phyloP scores from a whole-genome alignment of 78 protist species.

The Dictyostelium purpureum region DNA sequence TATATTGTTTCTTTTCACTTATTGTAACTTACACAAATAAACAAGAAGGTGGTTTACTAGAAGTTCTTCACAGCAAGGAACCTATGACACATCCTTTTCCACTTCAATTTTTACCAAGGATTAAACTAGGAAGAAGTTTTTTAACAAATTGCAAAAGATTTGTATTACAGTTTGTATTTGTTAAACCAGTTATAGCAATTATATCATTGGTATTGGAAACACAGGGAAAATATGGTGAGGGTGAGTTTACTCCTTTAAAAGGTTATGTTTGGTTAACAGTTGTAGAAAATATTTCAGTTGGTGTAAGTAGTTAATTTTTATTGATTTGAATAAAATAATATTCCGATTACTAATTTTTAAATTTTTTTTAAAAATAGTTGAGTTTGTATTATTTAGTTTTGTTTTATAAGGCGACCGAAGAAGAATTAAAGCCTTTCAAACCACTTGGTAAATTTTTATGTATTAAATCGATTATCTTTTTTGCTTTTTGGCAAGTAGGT shows the following conservation, averaged over 20 bases:
- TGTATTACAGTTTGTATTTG: conserved; percentile 78
- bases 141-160: conserved; percentile 47
- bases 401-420: conserved; percentile 59
- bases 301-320: conserved; percentile 20
- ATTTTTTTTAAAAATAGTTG: background rate
- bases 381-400: conserved; percentile 78
- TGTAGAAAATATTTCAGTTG: conserved; percentile 62
- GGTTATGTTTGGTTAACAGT: conserved; percentile 72
- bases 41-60: conserved; percentile 48
- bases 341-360: background rate
- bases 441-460: conserved; percentile 83
- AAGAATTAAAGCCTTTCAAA: conserved; percentile 65
- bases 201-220: conserved; percentile 37
- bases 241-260: conserved; percentile 18
- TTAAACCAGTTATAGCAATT: conserved; percentile 51
- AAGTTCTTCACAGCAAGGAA: conserved; percentile 51
- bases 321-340: background rate
- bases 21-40: conserved; percentile 66
- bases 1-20: conserved; percentile 71
- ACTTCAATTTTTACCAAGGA: conserved; percentile 31
- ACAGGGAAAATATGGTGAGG: conserved; percentile 49
- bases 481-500: conserved; percentile 37
- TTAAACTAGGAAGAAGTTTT: conserved; percentile 50
- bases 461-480: conserved; percentile 78
- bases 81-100: conserved; percentile 49